Conservation (phyloP, 805 yeast species). For the Kodamaea jinghongensis region DNA sequence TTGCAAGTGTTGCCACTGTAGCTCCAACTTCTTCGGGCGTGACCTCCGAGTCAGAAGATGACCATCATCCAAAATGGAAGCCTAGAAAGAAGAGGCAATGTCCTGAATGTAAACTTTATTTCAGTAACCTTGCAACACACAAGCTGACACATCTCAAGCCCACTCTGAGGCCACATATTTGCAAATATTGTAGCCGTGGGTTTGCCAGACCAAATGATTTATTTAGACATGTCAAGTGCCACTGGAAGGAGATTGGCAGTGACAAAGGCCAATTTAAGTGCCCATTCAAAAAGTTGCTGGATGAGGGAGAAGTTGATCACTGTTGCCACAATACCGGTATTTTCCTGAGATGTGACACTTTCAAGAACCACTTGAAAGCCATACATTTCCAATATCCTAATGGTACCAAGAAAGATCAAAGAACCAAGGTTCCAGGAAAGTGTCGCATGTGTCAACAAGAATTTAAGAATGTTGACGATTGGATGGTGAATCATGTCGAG, state of each 20-base stretch:
- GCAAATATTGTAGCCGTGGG: conserved; percentile 77
- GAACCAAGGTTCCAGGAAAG: conserved; percentile 63
- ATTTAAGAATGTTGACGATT: conserved; percentile 70
- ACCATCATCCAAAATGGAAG: conserved; percentile 25
- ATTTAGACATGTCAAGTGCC: conserved; percentile 81
- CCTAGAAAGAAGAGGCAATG: conserved; percentile 70
- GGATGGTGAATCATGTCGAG: conserved; percentile 77
- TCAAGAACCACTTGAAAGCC: conserved; percentile 86
- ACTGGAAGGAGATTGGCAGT: conserved; percentile 70
- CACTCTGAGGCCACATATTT: conserved; percentile 70
- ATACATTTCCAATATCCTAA: conserved; percentile 85
- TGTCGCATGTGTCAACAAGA: conserved; percentile 73
- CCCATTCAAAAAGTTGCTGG: conserved; percentile 54
- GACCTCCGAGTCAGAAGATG: not conserved
- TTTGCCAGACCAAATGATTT: conserved; percentile 87
- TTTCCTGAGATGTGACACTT: conserved; percentile 87
- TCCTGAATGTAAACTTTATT: conserved; percentile 63
- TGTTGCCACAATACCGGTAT: conserved; percentile 82
- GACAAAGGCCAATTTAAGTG: conserved; percentile 73
- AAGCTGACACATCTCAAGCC: conserved; percentile 74
- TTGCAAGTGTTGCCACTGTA: not conserved
- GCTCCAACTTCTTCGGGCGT: not conserved
- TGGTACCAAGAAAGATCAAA: conserved; percentile 78
- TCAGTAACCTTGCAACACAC: conserved; percentile 81
- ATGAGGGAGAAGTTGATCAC: conserved; percentile 24